phyloP scores from a whole-genome alignment of 1,284 basidiomycete species.

The Melampsora occidentalis region DNA sequence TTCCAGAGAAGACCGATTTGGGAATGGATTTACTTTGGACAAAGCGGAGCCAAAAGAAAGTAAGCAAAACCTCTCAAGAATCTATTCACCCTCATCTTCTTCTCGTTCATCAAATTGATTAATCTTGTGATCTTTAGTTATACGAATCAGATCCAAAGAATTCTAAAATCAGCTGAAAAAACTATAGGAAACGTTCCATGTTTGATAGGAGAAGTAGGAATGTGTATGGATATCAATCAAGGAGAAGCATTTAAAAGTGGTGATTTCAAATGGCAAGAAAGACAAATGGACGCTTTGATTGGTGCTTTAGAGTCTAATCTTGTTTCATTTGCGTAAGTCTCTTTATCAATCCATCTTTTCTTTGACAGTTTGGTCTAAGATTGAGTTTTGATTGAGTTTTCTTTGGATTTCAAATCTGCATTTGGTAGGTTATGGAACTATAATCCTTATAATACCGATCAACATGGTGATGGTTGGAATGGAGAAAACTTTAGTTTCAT shows the following conservation, averaged over 20 bases:
- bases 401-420: background rate
- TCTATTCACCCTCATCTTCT: background rate
- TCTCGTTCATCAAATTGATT: background rate
- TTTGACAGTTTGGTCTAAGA: background rate
- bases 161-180: slow-evolving; percentile 66
- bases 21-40: slow-evolving; percentile 68
- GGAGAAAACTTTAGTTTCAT: slow-evolving; percentile 62
- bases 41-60: slow-evolving; percentile 72
- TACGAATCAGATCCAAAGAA: slow-evolving; percentile 72
- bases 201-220: slow-evolving; percentile 82
- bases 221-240: slow-evolving; percentile 88
- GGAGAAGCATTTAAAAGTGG: slow-evolving; percentile 69
- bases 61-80: slow-evolving; percentile 26
- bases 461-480: slow-evolving; percentile 85
- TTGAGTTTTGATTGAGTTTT: slow-evolving; percentile 4
- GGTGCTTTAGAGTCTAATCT: slow-evolving; percentile 51
- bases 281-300: slow-evolving; percentile 54
- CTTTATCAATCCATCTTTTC: slow-evolving; percentile 19
- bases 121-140: slow-evolving; percentile 55
- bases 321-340: slow-evolving; percentile 51
- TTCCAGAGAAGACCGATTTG: slow-evolving; percentile 12
- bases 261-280: slow-evolving; percentile 61
- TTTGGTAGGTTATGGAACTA: slow-evolving; percentile 83
- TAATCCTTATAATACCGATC: slow-evolving; percentile 79
- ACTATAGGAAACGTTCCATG: slow-evolving; percentile 74